Conservation (phyloP, 1,139 yeast species). For the Groenewaldozyma auringiensis region DNA sequence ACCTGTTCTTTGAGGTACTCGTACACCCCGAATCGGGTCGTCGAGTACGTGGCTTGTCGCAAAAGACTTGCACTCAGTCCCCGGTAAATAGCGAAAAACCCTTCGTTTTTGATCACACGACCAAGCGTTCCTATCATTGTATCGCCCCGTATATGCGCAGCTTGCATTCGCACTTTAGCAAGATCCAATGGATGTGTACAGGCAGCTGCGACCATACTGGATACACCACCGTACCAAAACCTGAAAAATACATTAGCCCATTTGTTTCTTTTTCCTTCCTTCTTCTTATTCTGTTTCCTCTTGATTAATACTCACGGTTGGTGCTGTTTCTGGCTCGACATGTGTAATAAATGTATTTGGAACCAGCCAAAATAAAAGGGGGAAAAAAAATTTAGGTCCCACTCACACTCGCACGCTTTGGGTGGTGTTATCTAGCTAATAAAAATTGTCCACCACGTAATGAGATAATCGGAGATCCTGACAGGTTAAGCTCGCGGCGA, state of each 20-base stretch:
- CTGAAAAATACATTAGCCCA: conserved; percentile 18
- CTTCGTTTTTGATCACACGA: conserved; percentile 56
- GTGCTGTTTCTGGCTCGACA: not conserved
- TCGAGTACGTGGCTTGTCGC: conserved; percentile 83
- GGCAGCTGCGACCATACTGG: conserved; percentile 37
- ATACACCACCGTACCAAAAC: conserved; percentile 51
- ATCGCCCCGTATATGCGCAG: conserved; percentile 55
- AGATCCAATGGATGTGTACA: conserved; percentile 64
- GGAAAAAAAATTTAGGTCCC: no score
- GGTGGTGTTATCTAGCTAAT: no score
- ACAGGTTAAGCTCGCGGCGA: no score
- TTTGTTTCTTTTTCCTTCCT: no score
- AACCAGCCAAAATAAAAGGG: no score
- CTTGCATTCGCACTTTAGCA: conserved; percentile 78
- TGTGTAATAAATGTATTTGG: no score
- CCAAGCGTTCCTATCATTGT: conserved; percentile 53
- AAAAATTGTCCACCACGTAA: no score
- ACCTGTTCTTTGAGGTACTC: conserved; percentile 57
- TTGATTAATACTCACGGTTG: not conserved
- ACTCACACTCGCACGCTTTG: no score
- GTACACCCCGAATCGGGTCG: conserved; percentile 77
- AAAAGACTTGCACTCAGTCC: conserved; percentile 76
- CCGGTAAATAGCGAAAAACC: conserved; percentile 60
- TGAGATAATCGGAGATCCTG: no score
- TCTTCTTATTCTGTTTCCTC: not conserved